Conservation (phyloP, 768 basidiomycete genomes). For the Guyanaporus albipodus region DNA sequence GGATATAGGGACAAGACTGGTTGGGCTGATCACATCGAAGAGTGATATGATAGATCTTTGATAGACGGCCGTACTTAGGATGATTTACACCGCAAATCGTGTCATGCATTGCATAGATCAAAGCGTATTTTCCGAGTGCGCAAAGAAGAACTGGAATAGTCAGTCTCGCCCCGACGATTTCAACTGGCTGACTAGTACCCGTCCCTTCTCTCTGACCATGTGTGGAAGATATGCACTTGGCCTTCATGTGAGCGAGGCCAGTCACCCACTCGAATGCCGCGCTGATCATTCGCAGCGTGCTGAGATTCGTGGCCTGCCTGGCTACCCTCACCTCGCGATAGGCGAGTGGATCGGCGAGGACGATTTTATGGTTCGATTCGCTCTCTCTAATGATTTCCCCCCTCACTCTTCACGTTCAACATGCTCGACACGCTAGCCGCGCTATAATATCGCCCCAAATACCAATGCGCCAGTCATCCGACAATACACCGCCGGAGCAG, state of each 20-base stretch:
- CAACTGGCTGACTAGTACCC: too few species aligned
- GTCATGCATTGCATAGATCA: too few species aligned
- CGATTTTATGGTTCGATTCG: constrained; percentile 43
- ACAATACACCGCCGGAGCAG: too few species aligned
- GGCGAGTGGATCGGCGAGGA: constrained; percentile 61
- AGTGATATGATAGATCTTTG: too few species aligned
- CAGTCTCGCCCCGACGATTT: too few species aligned
- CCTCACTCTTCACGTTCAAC: not conserved
- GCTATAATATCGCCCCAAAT: constrained; percentile 85
- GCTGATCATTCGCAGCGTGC: constrained; percentile 16
- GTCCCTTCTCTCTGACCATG: constrained; percentile 34
- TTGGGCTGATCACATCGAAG: constrained; percentile 47
- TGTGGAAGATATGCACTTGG: constrained; percentile 63
- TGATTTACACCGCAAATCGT: too few species aligned
- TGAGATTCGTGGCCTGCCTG: constrained; percentile 36
- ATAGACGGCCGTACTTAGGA: too few species aligned
- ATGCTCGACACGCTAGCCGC: constrained; percentile 28
- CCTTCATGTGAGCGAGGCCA: constrained; percentile 33
- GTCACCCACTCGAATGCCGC: not conserved
- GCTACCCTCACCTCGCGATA: constrained; percentile 40
- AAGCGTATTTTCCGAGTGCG: too few species aligned
- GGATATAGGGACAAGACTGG: constrained; percentile 75
- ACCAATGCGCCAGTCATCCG: constrained; percentile 72
- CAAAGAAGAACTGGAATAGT: too few species aligned
- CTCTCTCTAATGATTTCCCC: not conserved